Percentiles rank a stretch among this genome's conserved stretches.
These are phyloP conservation scores for Brassica incana DNA, from an alignment of 345 rosid genomes.

Conservation along the genomic window DNA sequence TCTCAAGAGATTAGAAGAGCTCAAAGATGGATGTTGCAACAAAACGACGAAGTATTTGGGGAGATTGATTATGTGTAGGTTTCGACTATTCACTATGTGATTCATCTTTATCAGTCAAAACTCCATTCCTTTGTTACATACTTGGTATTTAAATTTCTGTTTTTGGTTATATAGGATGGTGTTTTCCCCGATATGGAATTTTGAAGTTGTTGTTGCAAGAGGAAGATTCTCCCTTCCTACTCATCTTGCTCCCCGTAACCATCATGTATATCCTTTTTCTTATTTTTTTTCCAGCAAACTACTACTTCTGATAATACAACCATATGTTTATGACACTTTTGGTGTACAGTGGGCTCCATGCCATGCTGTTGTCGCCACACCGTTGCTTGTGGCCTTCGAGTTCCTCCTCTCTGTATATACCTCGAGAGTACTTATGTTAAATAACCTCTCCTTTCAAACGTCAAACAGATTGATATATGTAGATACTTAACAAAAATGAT, in stretches of 20 bases:
- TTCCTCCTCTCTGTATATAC: conserved; percentile 88
- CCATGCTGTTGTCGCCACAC: conserved; percentile 92
- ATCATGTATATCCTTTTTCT: conserved; percentile 58
- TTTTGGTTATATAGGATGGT: conserved; percentile 54
- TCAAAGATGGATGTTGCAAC: conserved; percentile 3
- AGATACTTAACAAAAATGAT: neutral
- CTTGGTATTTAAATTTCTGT: neutral
- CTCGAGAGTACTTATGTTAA: conserved; percentile 84
- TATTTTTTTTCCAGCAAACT: neutral
- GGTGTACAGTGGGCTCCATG: conserved; percentile 98
- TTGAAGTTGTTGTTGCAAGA: conserved; percentile 91
- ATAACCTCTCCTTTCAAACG: conserved; percentile 11
- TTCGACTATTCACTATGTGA: neutral
- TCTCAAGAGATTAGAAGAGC: neutral
- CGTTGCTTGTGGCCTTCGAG: conserved; percentile 91
- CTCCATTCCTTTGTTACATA: neutral
- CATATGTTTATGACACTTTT: conserved; percentile 20
- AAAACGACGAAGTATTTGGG: neutral
- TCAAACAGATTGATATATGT: neutral
- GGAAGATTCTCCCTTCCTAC: conserved; percentile 98
- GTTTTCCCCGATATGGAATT: conserved; percentile 83
- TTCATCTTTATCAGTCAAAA: too few relatives aligned
- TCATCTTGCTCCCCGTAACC: conserved; percentile 86
- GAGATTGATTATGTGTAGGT: neutral
- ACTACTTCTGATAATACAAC: neutral